Conservation (phyloP, 768 basidiomycete genomes). For the Chalciporus sphaerocephalus region DNA sequence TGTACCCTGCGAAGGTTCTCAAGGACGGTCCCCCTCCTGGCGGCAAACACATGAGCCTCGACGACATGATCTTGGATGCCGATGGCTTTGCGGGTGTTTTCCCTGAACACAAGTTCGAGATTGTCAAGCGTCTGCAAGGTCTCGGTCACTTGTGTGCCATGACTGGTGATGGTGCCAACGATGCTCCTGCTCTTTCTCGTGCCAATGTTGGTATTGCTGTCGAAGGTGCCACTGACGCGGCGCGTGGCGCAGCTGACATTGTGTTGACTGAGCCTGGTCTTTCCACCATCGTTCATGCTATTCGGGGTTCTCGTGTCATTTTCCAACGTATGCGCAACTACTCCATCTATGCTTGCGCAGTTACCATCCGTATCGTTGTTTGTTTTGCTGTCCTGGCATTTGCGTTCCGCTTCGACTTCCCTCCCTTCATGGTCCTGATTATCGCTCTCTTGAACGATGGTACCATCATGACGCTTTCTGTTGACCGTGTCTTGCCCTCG, state of each 20-base stretch:
- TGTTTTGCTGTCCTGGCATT: slow-evolving; percentile 96
- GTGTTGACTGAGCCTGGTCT: slow-evolving; percentile 98
- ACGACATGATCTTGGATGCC: slow-evolving; percentile 99
- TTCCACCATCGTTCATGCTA: slow-evolving; percentile 98
- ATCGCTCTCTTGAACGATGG: slow-evolving; percentile 97
- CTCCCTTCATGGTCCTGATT: slow-evolving; percentile 98
- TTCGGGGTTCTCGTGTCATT: slow-evolving; percentile 96
- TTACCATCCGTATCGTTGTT: slow-evolving; percentile 98
- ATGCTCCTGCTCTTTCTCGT: slow-evolving; percentile 94
- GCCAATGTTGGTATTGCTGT: slow-evolving; percentile 99
- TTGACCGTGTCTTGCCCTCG: slow-evolving; percentile 93
- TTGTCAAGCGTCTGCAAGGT: slow-evolving; percentile 96
- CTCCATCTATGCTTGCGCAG: slow-evolving; percentile 93
- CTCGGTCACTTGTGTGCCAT: slow-evolving; percentile 96
- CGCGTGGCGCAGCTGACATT: slow-evolving; percentile 97
- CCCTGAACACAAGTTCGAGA: slow-evolving; percentile 99
- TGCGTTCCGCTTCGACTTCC: slow-evolving; percentile 97
- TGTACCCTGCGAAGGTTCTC: slow-evolving; percentile 99
- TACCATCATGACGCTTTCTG: slow-evolving; percentile 97
- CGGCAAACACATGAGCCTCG: slow-evolving; percentile 75
- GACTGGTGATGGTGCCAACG: slow-evolving; percentile 99
- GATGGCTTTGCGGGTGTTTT: slow-evolving; percentile 99
- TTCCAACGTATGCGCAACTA: slow-evolving; percentile 99
- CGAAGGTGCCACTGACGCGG: slow-evolving; percentile 98
- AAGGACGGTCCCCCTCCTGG: slow-evolving; percentile 93